Base-by-base conservation (phyloP, 2,329 filamentous ascomycete species). In the Rutstroemia sydowiana region DNA sequence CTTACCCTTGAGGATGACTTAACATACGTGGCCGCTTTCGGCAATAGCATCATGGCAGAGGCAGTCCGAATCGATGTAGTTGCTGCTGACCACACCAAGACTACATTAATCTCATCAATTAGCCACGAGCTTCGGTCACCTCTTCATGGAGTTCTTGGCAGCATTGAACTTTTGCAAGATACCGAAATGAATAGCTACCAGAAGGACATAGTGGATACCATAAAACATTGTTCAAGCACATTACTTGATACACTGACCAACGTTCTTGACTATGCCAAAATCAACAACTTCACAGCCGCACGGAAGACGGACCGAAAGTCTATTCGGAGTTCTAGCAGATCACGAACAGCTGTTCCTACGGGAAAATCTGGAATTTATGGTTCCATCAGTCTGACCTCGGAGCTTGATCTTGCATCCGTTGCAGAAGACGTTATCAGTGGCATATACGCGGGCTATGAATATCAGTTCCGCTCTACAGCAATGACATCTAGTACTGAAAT, bases 71-170 rank as follows among this genome's bases (percentile, higher is more conserved):
- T 79, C 43, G 75, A 80, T 53, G 76, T 75, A 0, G 65, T 74
- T 32, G 73, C 73, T 28, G 74, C 72, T 2, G 73, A 76, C 51
- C 70, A 71, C 18, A 76, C 77, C 39, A 82, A 81, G 57, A 73
- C 74, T 1, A 77, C 78, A 9, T 81, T 81, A 53, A 78, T 82
- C 39, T 77, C 76, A 1, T 78, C 74, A 26, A 79, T 82, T 55
- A 79, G 76, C 16, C 78, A 82, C 60, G 78, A 81, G 51, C 61
- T 81, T 13, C 69, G 78, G 30, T 78, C 74, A 3, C 78, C 78
- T 0, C 62, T 81, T 2, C 77, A 82, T 54, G 78, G 78, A 1
- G 79, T 82, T 39, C 63, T 81, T 0, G 76, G 75, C 1, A 78
- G 67, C 56, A 69, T 71, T 1, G 75, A 77, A 50, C 72, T 78